Evolutionary conservation across 2,329 filamentous ascomycete species (phyloP), one percentile per base, ranked within the genome.

Genomic region (Sclerotinia minor): DNA sequence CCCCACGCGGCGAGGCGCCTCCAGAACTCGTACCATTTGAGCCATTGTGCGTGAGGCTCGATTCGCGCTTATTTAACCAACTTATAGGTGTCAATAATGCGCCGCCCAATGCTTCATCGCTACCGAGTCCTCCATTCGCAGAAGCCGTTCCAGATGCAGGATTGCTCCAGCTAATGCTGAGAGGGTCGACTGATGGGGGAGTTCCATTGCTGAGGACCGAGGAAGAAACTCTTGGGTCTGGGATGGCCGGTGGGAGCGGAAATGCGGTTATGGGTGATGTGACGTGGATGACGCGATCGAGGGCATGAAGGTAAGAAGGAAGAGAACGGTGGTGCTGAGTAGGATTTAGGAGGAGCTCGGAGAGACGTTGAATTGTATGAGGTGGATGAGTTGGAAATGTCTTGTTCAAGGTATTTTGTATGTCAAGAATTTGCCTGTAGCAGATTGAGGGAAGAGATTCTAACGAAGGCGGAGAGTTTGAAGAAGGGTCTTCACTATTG

Each of bases 51-150:
- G 68, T n/a, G 45, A 57, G 41, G 19, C 54, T 72, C 73, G 69
- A 68, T 11, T 73, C 79, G 77, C 68, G 76, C 52, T 81, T 79
- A 35, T 79, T 83, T 63, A 98, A 81, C 95, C 95, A 99, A 0
- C 94, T 92, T 68, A 99, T 98, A 0, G 94, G 95, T 0, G 94
- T 98, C 61, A 99, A 83, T 24, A 97, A 83, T 0, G 95, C 95
- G 8, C 95, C 95, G 29, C 94, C 94, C 1, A 98, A 82, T 17
- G 90, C 90, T 77, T 97, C 94, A 74, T 98, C 94, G 60, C 91
- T 92, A 2, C 92, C 94, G 8, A 94, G 81, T 0, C 79, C 61
- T 32, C 47, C 61, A 9, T 35, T 76, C 1, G 77, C 72, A 2
- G 79, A 73, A n/a, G 21, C 61, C 1, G 11, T 76, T 1, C 77